Evolutionary conservation across 805 yeast genomes (phyloP).

Genomic region (Suhomyces emberorum): DNA sequence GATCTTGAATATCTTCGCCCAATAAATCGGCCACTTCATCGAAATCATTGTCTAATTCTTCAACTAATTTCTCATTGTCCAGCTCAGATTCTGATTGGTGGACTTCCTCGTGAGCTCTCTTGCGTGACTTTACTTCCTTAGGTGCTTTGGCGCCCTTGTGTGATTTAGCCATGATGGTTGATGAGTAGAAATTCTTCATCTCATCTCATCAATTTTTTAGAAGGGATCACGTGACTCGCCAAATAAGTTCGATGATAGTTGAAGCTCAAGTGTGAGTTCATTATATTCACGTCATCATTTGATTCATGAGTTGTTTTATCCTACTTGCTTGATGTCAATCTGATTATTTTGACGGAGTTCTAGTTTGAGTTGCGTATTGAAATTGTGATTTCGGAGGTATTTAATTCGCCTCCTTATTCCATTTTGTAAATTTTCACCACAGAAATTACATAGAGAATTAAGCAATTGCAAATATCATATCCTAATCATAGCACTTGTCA

Average conservation of each 20-base stretch:
- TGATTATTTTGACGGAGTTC: no score
- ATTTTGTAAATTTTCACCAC: no score
- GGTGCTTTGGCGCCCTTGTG: constrained; percentile 8
- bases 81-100: constrained; percentile 22
- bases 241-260: no score
- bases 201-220: constrained; percentile 10
- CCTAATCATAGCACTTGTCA: no score
- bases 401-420: no score
- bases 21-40: constrained; percentile 55
- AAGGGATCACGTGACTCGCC: constrained; percentile 1
- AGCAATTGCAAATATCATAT: no score
- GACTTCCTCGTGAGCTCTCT: constrained; percentile 9
- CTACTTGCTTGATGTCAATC: no score
- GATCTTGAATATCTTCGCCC: constrained; percentile 42
- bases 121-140: constrained; percentile 22
- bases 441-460: no score
- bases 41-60: constrained; percentile 53
- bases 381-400: no score
- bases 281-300: no score
- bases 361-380: no score
- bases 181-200: constrained; percentile 4
- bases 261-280: not conserved
- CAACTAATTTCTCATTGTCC: constrained; percentile 45
- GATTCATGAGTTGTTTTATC: no score
- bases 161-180: constrained; percentile 9